These are phyloP conservation scores for Murraya koenigii DNA, from an alignment of 345 rosid genomes.

Conservation along the genomic window DNA sequence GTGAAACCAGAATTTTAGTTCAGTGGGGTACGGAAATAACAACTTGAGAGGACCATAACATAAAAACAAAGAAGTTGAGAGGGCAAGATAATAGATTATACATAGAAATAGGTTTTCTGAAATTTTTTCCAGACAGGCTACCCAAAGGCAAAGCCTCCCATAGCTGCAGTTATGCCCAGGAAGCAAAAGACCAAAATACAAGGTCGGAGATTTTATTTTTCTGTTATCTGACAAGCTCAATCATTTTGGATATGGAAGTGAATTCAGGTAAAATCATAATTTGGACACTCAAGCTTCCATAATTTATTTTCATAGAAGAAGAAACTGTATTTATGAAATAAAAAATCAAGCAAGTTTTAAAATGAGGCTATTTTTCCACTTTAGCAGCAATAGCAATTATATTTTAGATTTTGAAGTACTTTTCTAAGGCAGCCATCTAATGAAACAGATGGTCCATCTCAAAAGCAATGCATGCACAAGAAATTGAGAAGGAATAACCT, in stretches of 20 bases:
- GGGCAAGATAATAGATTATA: too few species aligned
- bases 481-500: conserved; percentile 33
- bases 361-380: not conserved
- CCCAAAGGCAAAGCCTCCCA: too few species aligned
- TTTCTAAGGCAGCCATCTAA: not conserved
- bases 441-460: not conserved
- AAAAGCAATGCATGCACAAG: not conserved
- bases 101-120: too few species aligned
- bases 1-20: too few species aligned
- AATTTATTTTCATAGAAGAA: not conserved
- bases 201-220: not conserved
- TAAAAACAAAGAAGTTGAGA: too few species aligned
- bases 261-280: not conserved
- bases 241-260: not conserved
- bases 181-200: not conserved
- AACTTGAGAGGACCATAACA: too few species aligned
- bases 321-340: not conserved
- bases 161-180: not conserved
- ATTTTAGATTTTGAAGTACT: not conserved
- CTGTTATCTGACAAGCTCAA: not conserved
- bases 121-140: too few species aligned
- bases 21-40: too few species aligned
- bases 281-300: not conserved
- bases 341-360: not conserved
- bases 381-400: not conserved